These are phyloP conservation scores for Paramecium sonneborni DNA, from an alignment of 73 alveolate genomes.

Conservation along the genomic window DNA sequence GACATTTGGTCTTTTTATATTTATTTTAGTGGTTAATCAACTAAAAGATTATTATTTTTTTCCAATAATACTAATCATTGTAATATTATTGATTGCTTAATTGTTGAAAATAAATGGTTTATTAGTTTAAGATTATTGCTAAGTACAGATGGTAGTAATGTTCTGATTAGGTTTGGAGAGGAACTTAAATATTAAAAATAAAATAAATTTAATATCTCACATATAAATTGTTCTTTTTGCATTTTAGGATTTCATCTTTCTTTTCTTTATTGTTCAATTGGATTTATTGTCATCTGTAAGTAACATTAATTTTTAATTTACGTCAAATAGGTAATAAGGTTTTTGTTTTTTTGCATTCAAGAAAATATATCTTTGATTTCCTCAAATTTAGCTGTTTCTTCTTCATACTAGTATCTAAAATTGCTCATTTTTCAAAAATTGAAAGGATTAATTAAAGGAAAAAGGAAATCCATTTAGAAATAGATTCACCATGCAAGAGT, in stretches of 20 bases:
- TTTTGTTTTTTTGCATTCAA: constrained; percentile 35
- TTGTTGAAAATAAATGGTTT: background rate
- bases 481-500: too few relatives aligned
- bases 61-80: background rate
- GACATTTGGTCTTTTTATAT: background rate
- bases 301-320: background rate
- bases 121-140: background rate
- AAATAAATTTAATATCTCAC: constrained; percentile 22
- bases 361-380: background rate
- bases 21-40: background rate
- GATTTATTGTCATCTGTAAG: constrained; percentile 7
- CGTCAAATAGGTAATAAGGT: background rate
- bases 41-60: background rate
- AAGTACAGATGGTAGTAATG: background rate
- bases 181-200: background rate
- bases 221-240: constrained; percentile 12
- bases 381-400: constrained; percentile 36
- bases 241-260: constrained; percentile 46
- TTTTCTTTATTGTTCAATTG: constrained; percentile 1
- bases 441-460: background rate
- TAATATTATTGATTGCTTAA: background rate
- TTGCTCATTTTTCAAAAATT: background rate
- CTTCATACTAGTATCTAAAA: background rate
- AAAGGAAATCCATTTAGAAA: too few relatives aligned
- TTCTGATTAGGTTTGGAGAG: background rate